Base-by-base conservation (phyloP, 2,329 filamentous ascomycete genomes). In the Xylariaceae sp. region DNA sequence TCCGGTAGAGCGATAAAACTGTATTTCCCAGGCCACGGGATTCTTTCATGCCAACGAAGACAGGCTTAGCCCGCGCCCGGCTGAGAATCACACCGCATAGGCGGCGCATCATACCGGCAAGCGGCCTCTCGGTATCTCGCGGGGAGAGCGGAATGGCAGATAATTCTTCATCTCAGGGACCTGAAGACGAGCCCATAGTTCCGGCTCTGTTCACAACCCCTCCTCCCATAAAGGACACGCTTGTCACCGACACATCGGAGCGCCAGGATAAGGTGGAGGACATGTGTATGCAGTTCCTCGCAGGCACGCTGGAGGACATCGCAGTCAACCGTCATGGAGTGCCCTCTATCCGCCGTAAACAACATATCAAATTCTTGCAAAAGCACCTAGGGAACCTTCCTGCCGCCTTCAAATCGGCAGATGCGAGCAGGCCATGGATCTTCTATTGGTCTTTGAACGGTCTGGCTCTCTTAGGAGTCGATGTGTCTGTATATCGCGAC, bases 351-450 rank as follows among this genome's bases (percentile, higher is more conserved):
- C 80, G 85, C 62, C 83, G 87, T 42, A 73, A 74, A 57, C 75
- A 74, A 42, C 84, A 87, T 71, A 74, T 81, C 56, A 71, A 68
- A 35, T 91, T 89, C 67, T 72, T 91, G 48, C 77, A 79, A 60
- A 77, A 76, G 61, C 76, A 75, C 62, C 72, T 87, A 34, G 75
- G 74, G 29, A 76, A 75, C 47, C 83, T 95, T 57, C 89, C 92
- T 0, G 74, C 80, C 6, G 76, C 75, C 3, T 96, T 87, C 71
- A 84, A 86, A 50, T 79, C 79, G 47, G 82, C 91, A 62, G 94
- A 99, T 75, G 87, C 94, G 34, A 91, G 88, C 68, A 79, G 92
- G 53, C 91, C 94, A 7, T 99, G 94, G 94, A 81, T 96, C 66
- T 79, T 96, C 60, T 97, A 96, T 74, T 99, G 94, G 94, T 88